phyloP scores from a whole-genome alignment of 352 stramenopile genomes.

The Pythium brachiatum region DNA sequence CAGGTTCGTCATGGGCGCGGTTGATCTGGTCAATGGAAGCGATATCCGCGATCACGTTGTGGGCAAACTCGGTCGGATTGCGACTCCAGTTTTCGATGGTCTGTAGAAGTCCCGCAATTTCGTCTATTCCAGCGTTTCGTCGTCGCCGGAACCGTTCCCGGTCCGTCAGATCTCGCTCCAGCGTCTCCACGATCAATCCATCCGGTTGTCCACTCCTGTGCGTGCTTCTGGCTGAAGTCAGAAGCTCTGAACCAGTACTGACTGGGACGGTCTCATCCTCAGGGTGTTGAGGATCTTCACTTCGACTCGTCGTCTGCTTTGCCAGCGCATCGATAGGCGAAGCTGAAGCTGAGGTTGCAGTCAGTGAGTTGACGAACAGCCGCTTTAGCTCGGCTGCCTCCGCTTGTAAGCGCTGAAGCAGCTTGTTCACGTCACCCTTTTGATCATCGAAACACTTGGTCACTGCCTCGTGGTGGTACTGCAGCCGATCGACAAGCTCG shows the following conservation, averaged over 20 bases:
- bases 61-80: constrained; percentile 28
- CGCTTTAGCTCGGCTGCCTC: constrained; percentile 68
- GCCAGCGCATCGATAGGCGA: not conserved
- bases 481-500: constrained; percentile 69
- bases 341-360: constrained; percentile 17
- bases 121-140: constrained; percentile 9
- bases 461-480: constrained; percentile 77
- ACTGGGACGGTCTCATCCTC: constrained; percentile 1
- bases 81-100: constrained; percentile 43
- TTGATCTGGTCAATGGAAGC: constrained; percentile 21
- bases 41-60: constrained; percentile 32
- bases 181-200: constrained; percentile 18
- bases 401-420: constrained; percentile 64
- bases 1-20: constrained; percentile 5
- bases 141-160: constrained; percentile 10
- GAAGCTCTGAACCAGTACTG: too few species aligned
- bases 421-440: constrained; percentile 54
- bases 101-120: constrained; percentile 18
- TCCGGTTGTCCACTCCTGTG: not conserved
- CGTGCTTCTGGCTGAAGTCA: not conserved
- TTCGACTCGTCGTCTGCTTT: not conserved
- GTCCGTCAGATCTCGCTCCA: constrained; percentile 18
- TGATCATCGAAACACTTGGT: constrained; percentile 74
- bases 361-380: constrained; percentile 55
- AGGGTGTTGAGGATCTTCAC: constrained; percentile 4